Conservation (phyloP, 2,329 filamentous ascomycete genomes). For the Sarocladium brachiariae region DNA sequence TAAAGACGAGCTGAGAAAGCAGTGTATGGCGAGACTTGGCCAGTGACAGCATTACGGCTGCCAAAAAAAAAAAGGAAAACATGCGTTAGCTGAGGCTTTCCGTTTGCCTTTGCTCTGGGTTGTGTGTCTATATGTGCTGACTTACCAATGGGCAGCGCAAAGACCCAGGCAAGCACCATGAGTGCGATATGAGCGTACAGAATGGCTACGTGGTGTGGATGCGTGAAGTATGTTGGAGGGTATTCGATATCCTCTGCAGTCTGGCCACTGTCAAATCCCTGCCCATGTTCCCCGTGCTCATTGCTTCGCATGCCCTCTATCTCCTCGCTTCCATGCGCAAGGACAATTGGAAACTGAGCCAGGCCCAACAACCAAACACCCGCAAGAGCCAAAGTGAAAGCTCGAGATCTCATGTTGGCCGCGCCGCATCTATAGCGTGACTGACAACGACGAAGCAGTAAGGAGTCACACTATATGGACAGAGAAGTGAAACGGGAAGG, state of each 20-base stretch:
- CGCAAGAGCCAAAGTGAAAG: background rate
- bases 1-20: constrained; percentile 60
- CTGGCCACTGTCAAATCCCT: constrained; percentile 10
- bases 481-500: no score
- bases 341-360: background rate
- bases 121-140: constrained; percentile 12
- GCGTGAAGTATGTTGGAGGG: constrained; percentile 52
- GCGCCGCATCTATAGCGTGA: no score
- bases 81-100: background rate
- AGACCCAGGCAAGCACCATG: constrained; percentile 66
- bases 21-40: constrained; percentile 70
- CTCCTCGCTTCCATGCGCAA: constrained; percentile 9
- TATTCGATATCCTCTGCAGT: constrained; percentile 23
- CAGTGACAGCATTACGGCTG: constrained; percentile 81
- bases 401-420: background rate
- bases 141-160: constrained; percentile 66
- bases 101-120: background rate
- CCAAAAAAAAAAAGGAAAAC: constrained; percentile 12
- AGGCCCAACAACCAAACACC: background rate
- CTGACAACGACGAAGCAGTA: no score
- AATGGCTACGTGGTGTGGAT: constrained; percentile 42
- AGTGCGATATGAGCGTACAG: constrained; percentile 65
- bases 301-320: background rate
- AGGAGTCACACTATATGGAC: no score
- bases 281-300: constrained; percentile 9